These are phyloP conservation scores for Omphalotus olearius DNA, from an alignment of 1,284 basidiomycete species.

Conservation along the genomic window DNA sequence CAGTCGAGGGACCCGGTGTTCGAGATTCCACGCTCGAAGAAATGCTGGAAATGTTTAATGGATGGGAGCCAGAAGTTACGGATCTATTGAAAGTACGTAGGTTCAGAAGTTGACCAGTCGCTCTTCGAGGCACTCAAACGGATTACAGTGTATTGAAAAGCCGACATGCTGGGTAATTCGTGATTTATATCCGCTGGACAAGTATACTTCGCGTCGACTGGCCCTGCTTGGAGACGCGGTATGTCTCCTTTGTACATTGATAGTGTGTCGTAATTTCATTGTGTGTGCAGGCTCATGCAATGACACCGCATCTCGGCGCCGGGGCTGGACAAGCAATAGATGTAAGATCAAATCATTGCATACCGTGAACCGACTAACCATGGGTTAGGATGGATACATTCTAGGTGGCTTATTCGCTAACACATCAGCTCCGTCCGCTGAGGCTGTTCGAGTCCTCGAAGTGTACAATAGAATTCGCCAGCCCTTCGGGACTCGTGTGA, in stretches of 20 bases:
- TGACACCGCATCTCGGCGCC: constrained; percentile 26
- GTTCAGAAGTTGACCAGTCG: background rate
- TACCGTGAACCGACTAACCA: background rate
- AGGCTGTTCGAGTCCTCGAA: constrained; percentile 12
- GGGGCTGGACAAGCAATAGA: constrained; percentile 31
- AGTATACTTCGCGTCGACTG: constrained; percentile 24
- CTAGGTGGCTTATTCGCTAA: constrained; percentile 17
- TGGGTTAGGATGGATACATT: constrained; percentile 19
- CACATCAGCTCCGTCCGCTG: background rate
- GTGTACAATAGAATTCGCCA: constrained; percentile 18
- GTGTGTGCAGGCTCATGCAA: constrained; percentile 24
- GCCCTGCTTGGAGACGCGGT: constrained; percentile 34
- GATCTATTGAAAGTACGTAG: constrained; percentile 34
- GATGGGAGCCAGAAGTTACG: constrained; percentile 39
- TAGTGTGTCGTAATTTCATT: background rate
- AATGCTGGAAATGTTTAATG: constrained; percentile 26
- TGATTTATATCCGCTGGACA: constrained; percentile 24
- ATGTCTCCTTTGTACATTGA: constrained; percentile 8
- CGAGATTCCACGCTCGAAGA: constrained; percentile 25
- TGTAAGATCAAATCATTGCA: constrained; percentile 15
- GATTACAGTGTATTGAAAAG: constrained; percentile 10
- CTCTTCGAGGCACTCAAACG: background rate
- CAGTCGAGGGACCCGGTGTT: constrained; percentile 32
- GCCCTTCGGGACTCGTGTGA: constrained; percentile 18
- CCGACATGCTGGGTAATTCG: constrained; percentile 16